A percentile compares a stretch with the other conserved stretches of the same genome.
These are phyloP conservation scores for Neltuma alba DNA, from an alignment of 306 rosid species.

Conservation along the genomic window DNA sequence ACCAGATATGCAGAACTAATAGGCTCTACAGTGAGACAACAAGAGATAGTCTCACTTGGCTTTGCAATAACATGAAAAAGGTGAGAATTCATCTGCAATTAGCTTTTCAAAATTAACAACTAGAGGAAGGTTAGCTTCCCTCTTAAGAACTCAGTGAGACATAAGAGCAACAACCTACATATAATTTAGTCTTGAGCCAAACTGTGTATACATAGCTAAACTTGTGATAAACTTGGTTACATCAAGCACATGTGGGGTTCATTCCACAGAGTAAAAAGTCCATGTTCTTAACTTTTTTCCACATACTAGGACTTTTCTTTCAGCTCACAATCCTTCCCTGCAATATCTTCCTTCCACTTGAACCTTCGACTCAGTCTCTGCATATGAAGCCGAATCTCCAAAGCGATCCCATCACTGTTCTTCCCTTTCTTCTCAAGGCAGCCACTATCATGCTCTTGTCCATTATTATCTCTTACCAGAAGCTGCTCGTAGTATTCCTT, in stretches of 20 bases:
- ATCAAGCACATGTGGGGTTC: conserved; percentile 47
- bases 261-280: conserved; percentile 78
- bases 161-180: conserved; percentile 29
- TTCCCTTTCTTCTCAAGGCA: conserved; percentile 28
- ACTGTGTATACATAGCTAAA: conserved; percentile 27
- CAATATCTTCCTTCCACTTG: conserved; percentile 41
- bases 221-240: background rate
- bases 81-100: background rate
- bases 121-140: background rate
- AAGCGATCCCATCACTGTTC: conserved; percentile 45
- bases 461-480: conserved; percentile 38
- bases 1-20: background rate
- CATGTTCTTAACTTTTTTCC: conserved; percentile 77
- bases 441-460: conserved; percentile 25
- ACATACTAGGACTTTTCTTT: conserved; percentile 50
- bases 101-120: background rate
- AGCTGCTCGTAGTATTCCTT: conserved; percentile 77
- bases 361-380: conserved; percentile 48
- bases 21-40: background rate
- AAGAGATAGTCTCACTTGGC: background rate
- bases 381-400: conserved; percentile 60
- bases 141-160: background rate
- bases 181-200: conserved; percentile 1
- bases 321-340: conserved; percentile 23
- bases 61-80: background rate